A percentile compares a stretch with the other conserved stretches of the same genome.
phyloP scores from a whole-genome alignment of 768 basidiomycete genomes.

The Cystobasidium onofrii region DNA sequence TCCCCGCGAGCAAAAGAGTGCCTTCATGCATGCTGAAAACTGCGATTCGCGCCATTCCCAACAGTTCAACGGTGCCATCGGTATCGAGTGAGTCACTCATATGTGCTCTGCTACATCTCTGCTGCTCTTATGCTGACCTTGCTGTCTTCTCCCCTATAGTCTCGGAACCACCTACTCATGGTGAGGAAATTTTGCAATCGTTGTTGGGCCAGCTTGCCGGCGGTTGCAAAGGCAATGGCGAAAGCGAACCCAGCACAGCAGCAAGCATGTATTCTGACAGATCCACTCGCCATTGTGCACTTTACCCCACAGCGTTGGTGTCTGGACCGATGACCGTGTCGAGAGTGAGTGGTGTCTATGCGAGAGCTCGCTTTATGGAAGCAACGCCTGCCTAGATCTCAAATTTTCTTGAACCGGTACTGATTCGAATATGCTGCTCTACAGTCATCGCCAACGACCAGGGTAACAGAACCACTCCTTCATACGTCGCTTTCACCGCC shows the following conservation, averaged over 20 bases:
- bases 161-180: constrained; percentile 34
- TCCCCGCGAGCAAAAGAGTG: neutral
- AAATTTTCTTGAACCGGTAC: constrained; percentile 90
- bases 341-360: constrained; percentile 51
- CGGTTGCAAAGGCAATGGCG: neutral
- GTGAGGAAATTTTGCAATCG: constrained; percentile 19
- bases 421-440: constrained; percentile 48
- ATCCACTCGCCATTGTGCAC: neutral
- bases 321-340: constrained; percentile 99
- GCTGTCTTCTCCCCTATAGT: neutral
- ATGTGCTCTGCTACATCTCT: neutral
- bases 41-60: neutral
- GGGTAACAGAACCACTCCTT: constrained; percentile 51
- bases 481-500: constrained; percentile 51
- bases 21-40: neutral
- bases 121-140: neutral
- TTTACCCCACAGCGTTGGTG: constrained; percentile 61
- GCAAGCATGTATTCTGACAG: neutral
- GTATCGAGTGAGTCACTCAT: constrained; percentile 26
- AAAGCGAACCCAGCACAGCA: neutral
- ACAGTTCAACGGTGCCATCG: constrained; percentile 34
- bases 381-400: constrained; percentile 72
- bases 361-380: neutral
- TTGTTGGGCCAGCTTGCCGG: neutral
- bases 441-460: constrained; percentile 43